These are phyloP conservation scores for Gloeopeniophorella convolvens DNA, from an alignment of 768 basidiomycete genomes.

Conservation along the genomic window DNA sequence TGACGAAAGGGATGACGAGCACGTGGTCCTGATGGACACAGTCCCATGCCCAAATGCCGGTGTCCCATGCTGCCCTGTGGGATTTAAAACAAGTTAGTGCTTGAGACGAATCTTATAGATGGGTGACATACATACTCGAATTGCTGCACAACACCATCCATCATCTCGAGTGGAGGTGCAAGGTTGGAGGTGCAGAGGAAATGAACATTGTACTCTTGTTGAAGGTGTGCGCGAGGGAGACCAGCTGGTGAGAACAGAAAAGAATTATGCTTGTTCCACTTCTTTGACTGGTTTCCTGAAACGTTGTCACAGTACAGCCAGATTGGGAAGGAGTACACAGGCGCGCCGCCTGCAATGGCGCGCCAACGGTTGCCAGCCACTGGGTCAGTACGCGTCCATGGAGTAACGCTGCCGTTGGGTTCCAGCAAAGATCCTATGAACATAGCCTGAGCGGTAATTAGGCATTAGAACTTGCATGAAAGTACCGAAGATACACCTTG, in stretches of 20 bases:
- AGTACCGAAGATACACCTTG: neutral
- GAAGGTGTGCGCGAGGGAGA: slow-evolving; percentile 27
- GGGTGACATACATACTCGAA: slow-evolving; percentile 26
- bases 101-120: neutral
- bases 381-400: neutral
- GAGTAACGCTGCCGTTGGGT: neutral
- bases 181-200: slow-evolving; percentile 36
- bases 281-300: slow-evolving; percentile 40
- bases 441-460: neutral
- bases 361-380: neutral
- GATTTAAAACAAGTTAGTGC: neutral
- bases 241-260: slow-evolving; percentile 35
- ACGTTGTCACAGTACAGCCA: slow-evolving; percentile 42
- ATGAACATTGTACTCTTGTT: no score
- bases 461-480: neutral
- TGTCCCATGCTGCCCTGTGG: slow-evolving; percentile 23
- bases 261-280: slow-evolving; percentile 42
- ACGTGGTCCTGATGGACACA: slow-evolving; percentile 7
- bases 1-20: slow-evolving; percentile 14
- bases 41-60: slow-evolving; percentile 38
- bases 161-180: slow-evolving; percentile 38
- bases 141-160: slow-evolving; percentile 26
- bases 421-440: neutral
- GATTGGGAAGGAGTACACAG: slow-evolving; percentile 29
- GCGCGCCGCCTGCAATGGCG: neutral